Evolutionary conservation across 352 stramenopile species (phyloP).

Genomic region (Peronosclerospora sorghi): DNA sequence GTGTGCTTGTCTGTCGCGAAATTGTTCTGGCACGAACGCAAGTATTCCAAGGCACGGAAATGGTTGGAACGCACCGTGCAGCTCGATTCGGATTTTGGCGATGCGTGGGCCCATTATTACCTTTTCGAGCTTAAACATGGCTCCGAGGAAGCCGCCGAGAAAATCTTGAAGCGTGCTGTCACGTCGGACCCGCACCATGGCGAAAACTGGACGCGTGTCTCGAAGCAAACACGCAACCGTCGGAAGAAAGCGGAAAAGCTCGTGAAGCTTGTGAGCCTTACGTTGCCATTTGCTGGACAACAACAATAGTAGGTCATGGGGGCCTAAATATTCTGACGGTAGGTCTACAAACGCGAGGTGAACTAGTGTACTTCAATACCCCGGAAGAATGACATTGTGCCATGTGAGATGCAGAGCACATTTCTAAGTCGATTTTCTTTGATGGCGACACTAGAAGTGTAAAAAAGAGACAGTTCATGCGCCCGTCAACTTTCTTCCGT

Average conservation of each 20-base stretch:
- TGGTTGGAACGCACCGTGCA: conserved; percentile 96
- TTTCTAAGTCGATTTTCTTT: too few relatives aligned
- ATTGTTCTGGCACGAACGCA: conserved; percentile 94
- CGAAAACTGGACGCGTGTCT: conserved; percentile 89
- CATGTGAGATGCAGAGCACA: too few relatives aligned
- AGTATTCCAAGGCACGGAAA: conserved; percentile 93
- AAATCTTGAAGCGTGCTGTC: conserved; percentile 83
- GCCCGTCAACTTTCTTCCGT: too few relatives aligned
- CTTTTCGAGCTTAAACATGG: conserved; percentile 93
- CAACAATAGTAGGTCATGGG: too few relatives aligned
- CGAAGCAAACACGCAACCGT: conserved; percentile 88
- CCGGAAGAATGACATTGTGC: too few relatives aligned
- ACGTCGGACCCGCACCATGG: conserved; percentile 90
- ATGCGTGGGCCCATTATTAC: conserved; percentile 97
- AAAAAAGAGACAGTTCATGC: too few relatives aligned
- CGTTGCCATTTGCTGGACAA: conserved; percentile 58
- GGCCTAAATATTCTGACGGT: too few relatives aligned
- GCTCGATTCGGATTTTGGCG: conserved; percentile 91
- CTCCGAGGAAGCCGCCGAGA: conserved; percentile 61
- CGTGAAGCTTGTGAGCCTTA: conserved; percentile 68
- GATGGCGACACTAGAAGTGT: too few relatives aligned
- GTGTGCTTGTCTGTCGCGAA: conserved; percentile 95
- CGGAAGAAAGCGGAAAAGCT: conserved; percentile 66
- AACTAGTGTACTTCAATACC: too few relatives aligned
- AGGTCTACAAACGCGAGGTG: too few relatives aligned